These are phyloP conservation scores for Sugiyamaella smithiae DNA, from an alignment of 805 yeast genomes.

Conservation along the genomic window DNA sequence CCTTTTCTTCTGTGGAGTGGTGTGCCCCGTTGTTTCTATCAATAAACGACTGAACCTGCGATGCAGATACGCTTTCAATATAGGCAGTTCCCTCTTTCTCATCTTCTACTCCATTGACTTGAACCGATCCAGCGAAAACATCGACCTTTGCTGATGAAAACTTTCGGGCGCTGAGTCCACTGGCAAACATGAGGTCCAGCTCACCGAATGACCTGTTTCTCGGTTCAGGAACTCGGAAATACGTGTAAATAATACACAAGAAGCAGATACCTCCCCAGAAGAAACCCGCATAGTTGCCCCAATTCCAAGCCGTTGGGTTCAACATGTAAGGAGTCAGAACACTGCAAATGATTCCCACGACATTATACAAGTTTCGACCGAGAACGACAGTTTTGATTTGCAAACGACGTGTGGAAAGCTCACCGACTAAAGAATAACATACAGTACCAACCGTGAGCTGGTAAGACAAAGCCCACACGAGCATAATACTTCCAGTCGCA, in stretches of 20 bases:
- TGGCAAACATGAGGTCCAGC: conserved; percentile 50
- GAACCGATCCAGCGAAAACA: conserved; percentile 3
- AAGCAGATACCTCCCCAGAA: conserved; percentile 42
- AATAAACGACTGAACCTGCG: not conserved
- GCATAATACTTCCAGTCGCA: conserved; percentile 42
- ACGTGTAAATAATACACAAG: conserved; percentile 40
- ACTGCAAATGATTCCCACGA: conserved; percentile 19
- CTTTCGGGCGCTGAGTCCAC: conserved; percentile 31
- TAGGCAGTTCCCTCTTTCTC: not conserved
- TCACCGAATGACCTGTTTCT: conserved; percentile 56
- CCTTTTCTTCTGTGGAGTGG: too few species aligned
- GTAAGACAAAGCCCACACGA: conserved; percentile 44
- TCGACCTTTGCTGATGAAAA: conserved; percentile 22
- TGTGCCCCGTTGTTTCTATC: too few species aligned
- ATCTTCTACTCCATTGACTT: not conserved
- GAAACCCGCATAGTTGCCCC: conserved; percentile 48
- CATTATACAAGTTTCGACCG: conserved; percentile 35
- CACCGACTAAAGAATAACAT: conserved; percentile 41
- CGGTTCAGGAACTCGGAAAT: conserved; percentile 58
- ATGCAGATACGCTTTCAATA: not conserved
- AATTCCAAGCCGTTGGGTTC: conserved; percentile 45
- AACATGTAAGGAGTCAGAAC: conserved; percentile 43
- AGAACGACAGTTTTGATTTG: conserved; percentile 43
- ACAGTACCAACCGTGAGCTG: conserved; percentile 47
- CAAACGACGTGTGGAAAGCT: conserved; percentile 41